Evolutionary conservation across 345 rosid genomes (phyloP), one percentile per base, ranked within the genome.

Genomic region (Excoecaria cochinchinensis): DNA sequence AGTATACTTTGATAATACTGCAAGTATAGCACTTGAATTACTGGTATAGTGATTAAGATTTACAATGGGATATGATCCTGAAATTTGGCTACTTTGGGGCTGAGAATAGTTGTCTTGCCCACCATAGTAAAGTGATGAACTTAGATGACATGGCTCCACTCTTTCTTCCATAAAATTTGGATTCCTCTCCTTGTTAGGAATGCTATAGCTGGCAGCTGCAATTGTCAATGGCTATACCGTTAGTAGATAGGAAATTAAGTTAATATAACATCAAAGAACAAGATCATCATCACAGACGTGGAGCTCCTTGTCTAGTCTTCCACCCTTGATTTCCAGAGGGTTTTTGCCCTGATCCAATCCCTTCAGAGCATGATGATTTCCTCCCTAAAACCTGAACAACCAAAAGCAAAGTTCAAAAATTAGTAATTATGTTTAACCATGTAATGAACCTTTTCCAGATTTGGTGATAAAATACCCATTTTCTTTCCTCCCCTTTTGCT

Each of bases 91-190:
- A 58, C 56, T 86, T 4, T 89, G 75, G 67, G 87, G 62, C 52
- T 59, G 80, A 62, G 88, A 85, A 73, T 86, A 90, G 64, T 85
- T 82, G 62, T 92, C 96, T 87, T 84, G 98, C 36, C 96, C 98
- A 73, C 98, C 96, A 51, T 92, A 90, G 90, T 92, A 90, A 70
- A 90, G 84, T 21, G 97, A 89, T 73, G 98, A 94, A 77, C 97
- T 92, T 64, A 94, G 84, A 75, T 90, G 87, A 74, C 93, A 94
- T 40, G 93, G 93, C 22, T 81, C 84, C 53, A 42, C 82, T 77
- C 79, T 83, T 74, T 85, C 92, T 83, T 90, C 89, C 74, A 68
- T 77, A 69, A 83, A 84, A 19, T 70, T 70, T 17, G 69, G 64
- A 47, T 57, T 83, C 61, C 75, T 82, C 25, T 88, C 83, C 79